phyloP scores from a whole-genome alignment of 2,329 filamentous ascomycete genomes.

The Beauveria brongniartii region DNA sequence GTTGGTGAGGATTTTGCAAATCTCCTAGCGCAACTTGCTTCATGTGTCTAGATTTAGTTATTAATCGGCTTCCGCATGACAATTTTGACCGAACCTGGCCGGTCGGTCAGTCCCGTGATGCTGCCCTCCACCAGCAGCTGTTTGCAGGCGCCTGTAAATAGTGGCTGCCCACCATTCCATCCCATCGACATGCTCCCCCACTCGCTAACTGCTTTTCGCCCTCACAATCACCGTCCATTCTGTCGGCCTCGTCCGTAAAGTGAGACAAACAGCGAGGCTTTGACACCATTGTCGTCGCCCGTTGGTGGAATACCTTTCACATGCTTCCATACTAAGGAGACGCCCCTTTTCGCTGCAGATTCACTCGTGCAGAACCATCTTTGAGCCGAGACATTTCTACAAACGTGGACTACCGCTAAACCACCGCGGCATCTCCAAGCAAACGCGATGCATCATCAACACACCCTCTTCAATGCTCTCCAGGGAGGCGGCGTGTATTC shows the following conservation, averaged over 20 bases:
- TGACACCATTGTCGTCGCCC: constrained; percentile 12
- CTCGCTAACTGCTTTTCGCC: not conserved
- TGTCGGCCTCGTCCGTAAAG: constrained; percentile 9
- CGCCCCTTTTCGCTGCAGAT: not conserved
- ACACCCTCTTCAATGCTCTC: constrained; percentile 2
- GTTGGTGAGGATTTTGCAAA: not conserved
- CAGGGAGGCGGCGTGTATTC: not conserved
- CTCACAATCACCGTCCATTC: not conserved
- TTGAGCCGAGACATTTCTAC: constrained; percentile 4
- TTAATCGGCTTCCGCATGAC: not conserved
- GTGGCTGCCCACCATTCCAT: not conserved
- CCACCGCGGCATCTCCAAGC: not conserved
- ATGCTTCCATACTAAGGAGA: not conserved
- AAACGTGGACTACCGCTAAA: constrained; percentile 1
- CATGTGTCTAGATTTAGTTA: not conserved
- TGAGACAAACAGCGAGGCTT: constrained; percentile 21
- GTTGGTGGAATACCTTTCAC: constrained; percentile 11
- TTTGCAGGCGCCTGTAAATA: not conserved
- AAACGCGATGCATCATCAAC: constrained; percentile 8
- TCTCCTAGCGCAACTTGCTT: not conserved
- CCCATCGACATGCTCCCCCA: not conserved
- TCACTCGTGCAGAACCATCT: not conserved
- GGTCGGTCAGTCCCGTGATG: not conserved
- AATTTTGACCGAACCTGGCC: not conserved
- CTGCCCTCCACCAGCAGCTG: not conserved